These are phyloP conservation scores for Thraustochytrium sp. DNA, from an alignment of 352 stramenopile genomes.

Conservation along the genomic window DNA sequence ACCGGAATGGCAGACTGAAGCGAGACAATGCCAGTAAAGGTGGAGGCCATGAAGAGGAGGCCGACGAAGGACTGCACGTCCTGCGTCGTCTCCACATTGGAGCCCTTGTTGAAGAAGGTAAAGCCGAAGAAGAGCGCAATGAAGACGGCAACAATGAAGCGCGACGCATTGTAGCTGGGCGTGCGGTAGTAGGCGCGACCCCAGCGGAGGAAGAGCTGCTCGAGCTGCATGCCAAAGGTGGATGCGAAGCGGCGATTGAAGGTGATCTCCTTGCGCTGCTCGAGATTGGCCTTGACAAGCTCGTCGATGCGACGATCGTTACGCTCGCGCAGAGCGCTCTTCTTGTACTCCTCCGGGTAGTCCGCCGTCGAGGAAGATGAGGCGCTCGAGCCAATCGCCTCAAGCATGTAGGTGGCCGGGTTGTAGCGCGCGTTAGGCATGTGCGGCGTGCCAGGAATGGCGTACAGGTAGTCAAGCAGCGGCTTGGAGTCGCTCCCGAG, in stretches of 20 bases:
- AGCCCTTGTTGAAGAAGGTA: constrained; percentile 49
- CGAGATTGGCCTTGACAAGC: neutral
- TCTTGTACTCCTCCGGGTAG: constrained; percentile 55
- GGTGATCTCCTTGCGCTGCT: neutral
- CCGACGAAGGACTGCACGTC: constrained; percentile 60
- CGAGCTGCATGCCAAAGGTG: constrained; percentile 43
- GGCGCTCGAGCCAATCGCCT: constrained; percentile 53
- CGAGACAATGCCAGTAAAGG: constrained; percentile 69
- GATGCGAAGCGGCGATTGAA: constrained; percentile 53
- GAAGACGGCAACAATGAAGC: constrained; percentile 53
- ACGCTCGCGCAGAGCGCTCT: constrained; percentile 50
- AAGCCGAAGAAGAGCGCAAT: constrained; percentile 57
- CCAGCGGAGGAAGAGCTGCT: constrained; percentile 23
- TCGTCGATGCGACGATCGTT: constrained; percentile 50
- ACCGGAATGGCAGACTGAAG: constrained; percentile 65
- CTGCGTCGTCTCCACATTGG: constrained; percentile 46
- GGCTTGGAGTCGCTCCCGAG: constrained; percentile 58
- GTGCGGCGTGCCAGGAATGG: constrained; percentile 58
- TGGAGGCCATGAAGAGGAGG: constrained; percentile 71
- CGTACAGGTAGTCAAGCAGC: constrained; percentile 63
- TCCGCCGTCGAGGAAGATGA: constrained; percentile 47
- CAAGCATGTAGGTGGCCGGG: constrained; percentile 78
- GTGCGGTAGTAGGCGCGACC: constrained; percentile 47
- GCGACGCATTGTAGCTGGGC: constrained; percentile 52
- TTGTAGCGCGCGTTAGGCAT: constrained; percentile 66